These are phyloP conservation scores for Coniochaeta sp. DNA, from an alignment of 2,329 filamentous ascomycete genomes.

Conservation along the genomic window DNA sequence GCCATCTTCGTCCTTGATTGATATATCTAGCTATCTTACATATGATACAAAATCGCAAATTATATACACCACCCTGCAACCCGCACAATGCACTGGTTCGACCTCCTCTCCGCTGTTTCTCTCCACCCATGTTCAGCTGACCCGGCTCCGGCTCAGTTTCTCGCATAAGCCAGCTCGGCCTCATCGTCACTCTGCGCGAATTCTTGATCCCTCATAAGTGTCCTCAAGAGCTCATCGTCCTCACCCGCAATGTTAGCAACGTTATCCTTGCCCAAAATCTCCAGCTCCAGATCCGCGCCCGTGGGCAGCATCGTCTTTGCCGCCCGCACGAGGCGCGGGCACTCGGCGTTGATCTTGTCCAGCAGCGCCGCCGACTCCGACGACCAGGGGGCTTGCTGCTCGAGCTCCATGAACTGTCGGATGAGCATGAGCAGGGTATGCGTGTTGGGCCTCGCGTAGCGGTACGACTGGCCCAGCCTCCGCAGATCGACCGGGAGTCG, in stretches of 20 bases:
- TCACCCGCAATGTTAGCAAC: background rate
- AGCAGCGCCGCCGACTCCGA: slow-evolving; percentile 31
- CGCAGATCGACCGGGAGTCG: slow-evolving; percentile 29
- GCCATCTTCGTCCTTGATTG: background rate
- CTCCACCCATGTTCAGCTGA: background rate
- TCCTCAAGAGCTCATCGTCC: background rate
- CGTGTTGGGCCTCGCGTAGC: slow-evolving; percentile 29
- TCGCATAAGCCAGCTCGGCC: background rate
- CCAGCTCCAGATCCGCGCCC: background rate
- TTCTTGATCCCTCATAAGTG: background rate
- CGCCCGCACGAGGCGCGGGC: slow-evolving; percentile 26
- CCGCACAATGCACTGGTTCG: background rate
- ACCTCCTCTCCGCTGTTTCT: background rate
- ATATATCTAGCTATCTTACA: background rate
- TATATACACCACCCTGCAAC: background rate
- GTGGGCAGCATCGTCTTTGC: slow-evolving; percentile 1
- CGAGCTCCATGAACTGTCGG: slow-evolving; percentile 41
- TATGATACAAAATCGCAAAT: background rate
- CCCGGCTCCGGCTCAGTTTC: background rate
- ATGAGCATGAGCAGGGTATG: slow-evolving; percentile 41
- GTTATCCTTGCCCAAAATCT: background rate
- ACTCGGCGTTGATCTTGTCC: slow-evolving; percentile 28
- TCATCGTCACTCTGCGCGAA: background rate
- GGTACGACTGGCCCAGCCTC: slow-evolving; percentile 27
- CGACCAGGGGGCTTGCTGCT: slow-evolving; percentile 41